A percentile compares a stretch with the other conserved stretches of the same genome.
phyloP scores from a whole-genome alignment of 2,329 filamentous ascomycete species.

The Davidsoniella virescens region DNA sequence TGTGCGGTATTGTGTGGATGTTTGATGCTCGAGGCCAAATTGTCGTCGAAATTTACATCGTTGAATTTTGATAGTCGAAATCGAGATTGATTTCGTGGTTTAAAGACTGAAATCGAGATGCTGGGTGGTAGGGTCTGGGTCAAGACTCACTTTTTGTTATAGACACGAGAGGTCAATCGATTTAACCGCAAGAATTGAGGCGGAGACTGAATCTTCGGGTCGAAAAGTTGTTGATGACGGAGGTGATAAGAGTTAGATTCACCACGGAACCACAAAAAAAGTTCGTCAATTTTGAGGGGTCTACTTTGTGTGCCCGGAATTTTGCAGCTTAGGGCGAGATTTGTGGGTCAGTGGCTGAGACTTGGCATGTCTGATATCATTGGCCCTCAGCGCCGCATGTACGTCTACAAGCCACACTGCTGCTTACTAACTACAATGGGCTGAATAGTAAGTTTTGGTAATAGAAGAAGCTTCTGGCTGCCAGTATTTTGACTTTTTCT shows the following conservation, averaged over 20 bases:
- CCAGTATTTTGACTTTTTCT: neutral
- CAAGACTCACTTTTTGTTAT: constrained; percentile 23
- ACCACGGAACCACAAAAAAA: constrained; percentile 11
- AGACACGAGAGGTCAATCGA: constrained; percentile 96
- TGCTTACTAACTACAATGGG: constrained; percentile 2
- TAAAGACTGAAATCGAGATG: neutral
- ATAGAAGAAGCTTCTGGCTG: constrained; percentile 10
- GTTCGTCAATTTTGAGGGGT: constrained; percentile 10
- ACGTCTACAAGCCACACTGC: neutral
- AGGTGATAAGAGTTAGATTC: constrained; percentile 11
- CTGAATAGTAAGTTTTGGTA: constrained; percentile 3
- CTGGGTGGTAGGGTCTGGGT: neutral
- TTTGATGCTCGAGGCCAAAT: neutral
- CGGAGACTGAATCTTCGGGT: constrained; percentile 99
- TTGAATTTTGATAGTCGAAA: neutral
- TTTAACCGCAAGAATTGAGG: constrained; percentile 85
- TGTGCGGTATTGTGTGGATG: neutral
- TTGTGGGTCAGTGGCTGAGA: neutral
- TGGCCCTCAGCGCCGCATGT: neutral
- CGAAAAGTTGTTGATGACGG: constrained; percentile 20
- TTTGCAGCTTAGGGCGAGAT: constrained; percentile 9
- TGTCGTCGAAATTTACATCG: neutral
- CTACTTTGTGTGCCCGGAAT: constrained; percentile 9
- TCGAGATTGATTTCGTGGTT: neutral
- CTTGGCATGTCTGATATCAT: neutral